These are phyloP conservation scores for Diutina pseudorugosa DNA, from an alignment of 1,139 yeast species.

Conservation along the genomic window DNA sequence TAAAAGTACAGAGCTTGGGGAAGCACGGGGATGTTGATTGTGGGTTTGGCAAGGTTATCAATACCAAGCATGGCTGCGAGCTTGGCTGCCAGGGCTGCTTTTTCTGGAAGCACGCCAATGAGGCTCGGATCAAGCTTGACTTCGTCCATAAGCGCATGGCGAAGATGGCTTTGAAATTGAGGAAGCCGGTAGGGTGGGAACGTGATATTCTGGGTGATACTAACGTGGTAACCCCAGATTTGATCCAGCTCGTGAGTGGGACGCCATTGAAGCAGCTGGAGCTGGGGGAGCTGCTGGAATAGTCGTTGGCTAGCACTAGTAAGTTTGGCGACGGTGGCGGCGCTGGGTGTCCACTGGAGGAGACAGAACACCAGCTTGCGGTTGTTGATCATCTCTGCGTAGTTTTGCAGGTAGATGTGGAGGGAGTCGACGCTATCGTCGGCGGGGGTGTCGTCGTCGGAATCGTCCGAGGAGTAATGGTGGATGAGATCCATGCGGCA, in stretches of 20 bases:
- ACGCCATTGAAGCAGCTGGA: not conserved
- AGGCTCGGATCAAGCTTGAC: not conserved
- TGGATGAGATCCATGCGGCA: constrained; percentile 1
- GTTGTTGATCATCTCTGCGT: not conserved
- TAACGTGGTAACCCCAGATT: constrained; percentile 1
- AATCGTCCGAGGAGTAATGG: not conserved
- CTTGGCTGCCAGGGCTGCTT: not conserved
- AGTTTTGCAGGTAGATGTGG: not conserved
- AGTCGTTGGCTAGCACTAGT: not conserved
- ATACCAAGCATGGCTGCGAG: not conserved
- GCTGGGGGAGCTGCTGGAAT: not conserved
- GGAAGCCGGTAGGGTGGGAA: not conserved
- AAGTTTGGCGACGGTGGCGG: not conserved
- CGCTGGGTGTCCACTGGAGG: not conserved
- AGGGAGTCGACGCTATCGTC: not conserved
- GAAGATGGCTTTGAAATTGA: not conserved
- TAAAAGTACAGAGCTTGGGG: not conserved
- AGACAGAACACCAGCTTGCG: not conserved
- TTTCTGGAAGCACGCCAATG: not conserved
- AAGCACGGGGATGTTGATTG: not conserved
- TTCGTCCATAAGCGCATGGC: not conserved
- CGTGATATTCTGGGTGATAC: not conserved
- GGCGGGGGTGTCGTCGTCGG: not conserved
- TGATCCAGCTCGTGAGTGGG: not conserved
- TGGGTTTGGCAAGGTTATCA: not conserved